These are phyloP conservation scores for Rhynchosporium secalis DNA, from an alignment of 2,329 filamentous ascomycete species.

Conservation along the genomic window DNA sequence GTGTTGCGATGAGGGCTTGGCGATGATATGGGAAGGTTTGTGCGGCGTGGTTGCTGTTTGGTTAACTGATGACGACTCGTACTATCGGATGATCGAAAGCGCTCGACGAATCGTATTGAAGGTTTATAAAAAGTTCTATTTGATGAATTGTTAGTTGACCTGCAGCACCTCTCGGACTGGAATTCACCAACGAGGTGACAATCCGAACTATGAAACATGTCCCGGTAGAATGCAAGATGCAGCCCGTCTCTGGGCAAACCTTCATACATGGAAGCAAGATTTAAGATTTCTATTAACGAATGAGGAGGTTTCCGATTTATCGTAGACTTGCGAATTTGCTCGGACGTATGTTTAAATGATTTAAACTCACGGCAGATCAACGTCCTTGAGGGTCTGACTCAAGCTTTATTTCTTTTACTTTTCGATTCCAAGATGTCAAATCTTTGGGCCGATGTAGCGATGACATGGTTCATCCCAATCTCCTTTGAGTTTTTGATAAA, in stretches of 20 bases:
- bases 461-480: background rate
- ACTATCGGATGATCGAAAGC: too few relatives aligned
- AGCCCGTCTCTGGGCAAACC: background rate
- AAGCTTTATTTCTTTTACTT: background rate
- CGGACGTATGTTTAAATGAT: background rate
- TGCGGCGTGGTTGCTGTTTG: background rate
- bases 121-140: background rate
- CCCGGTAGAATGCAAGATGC: conserved; percentile 2
- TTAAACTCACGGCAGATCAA: background rate
- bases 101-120: background rate
- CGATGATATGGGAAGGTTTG: background rate
- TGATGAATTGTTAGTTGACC: background rate
- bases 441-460: background rate
- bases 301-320: background rate
- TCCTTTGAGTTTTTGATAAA: background rate
- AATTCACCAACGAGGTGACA: background rate
- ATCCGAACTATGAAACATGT: background rate
- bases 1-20: conserved; percentile 3
- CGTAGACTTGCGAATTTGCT: background rate
- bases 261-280: background rate
- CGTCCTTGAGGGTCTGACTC: background rate
- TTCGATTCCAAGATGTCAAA: background rate
- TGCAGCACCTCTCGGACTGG: background rate
- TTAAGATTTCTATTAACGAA: background rate
- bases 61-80: background rate